phyloP scores from a whole-genome alignment of 441 rosid species.

The Francoa sonchifolia region DNA sequence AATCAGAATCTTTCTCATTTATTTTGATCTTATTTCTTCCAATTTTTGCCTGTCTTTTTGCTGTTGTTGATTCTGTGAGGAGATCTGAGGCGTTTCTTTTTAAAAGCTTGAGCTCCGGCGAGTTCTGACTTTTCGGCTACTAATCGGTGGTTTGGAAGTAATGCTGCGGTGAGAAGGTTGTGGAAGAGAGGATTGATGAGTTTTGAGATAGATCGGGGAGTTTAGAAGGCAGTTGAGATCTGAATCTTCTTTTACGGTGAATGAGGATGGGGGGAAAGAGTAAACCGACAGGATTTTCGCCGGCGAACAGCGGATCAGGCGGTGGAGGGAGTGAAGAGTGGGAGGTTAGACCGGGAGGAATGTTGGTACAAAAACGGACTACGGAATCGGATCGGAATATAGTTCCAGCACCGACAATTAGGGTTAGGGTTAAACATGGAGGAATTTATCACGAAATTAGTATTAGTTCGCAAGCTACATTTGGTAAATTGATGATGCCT shows the following conservation, averaged over 20 bases:
- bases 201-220: constrained; percentile 13
- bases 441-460: constrained; percentile 65
- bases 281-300: constrained; percentile 33
- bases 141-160: too few species aligned
- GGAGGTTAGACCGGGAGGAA: constrained; percentile 96
- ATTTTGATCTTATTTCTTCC: too few species aligned
- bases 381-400: constrained; percentile 56
- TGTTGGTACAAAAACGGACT: constrained; percentile 84
- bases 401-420: constrained; percentile 66
- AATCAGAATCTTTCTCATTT: constrained; percentile 23
- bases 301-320: constrained; percentile 24
- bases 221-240: constrained; percentile 22
- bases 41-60: constrained; percentile 4
- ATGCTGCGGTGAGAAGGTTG: constrained; percentile 16
- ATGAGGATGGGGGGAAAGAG: constrained; percentile 71
- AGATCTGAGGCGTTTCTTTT: constrained; percentile 16
- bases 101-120: constrained; percentile 3
- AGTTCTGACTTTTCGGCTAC: constrained; percentile 9
- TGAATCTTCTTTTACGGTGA: constrained; percentile 14
- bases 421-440: constrained; percentile 83
- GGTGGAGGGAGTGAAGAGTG: constrained; percentile 50
- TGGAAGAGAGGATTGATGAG: constrained; percentile 12
- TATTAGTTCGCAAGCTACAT: constrained; percentile 77
- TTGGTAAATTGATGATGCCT: constrained; percentile 33
- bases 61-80: constrained; percentile 13